phyloP scores from a whole-genome alignment of 805 yeast species.

The Helenozyma baotianmanensis region DNA sequence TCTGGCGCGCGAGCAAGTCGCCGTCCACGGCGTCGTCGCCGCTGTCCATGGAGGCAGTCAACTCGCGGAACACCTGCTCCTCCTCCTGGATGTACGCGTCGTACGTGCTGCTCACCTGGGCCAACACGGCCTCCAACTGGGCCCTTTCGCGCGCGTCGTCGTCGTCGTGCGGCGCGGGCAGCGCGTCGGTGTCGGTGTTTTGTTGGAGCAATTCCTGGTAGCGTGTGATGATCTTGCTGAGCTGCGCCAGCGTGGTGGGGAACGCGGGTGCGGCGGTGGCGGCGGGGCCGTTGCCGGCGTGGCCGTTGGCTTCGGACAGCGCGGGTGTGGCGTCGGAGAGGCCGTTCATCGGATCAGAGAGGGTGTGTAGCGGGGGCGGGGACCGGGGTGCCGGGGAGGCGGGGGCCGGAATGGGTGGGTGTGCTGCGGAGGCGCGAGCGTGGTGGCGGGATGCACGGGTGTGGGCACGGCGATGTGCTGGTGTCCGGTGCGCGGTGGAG shows the following conservation, averaged over 20 bases:
- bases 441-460: neutral
- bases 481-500: no score
- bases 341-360: constrained; percentile 1
- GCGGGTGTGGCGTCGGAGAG: neutral
- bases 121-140: constrained; percentile 28
- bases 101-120: constrained; percentile 23
- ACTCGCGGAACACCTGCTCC: constrained; percentile 16
- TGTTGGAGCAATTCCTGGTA: constrained; percentile 16
- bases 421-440: neutral
- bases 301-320: neutral
- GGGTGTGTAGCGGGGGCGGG: no score
- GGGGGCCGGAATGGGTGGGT: no score
- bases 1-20: constrained; percentile 48
- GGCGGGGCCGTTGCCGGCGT: neutral
- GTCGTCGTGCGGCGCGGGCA: constrained; percentile 18
- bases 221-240: constrained; percentile 13
- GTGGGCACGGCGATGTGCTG: neutral
- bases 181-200: constrained; percentile 16
- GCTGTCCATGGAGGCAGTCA: constrained; percentile 12
- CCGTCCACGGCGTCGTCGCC: constrained; percentile 14
- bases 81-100: constrained; percentile 20
- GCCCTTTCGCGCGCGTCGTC: constrained; percentile 20
- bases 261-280: constrained; percentile 2
- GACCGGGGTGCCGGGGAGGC: no score
- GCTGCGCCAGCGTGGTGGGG: constrained; percentile 12